A percentile compares a stretch with the other conserved stretches of the same genome.
Evolutionary conservation across 2,329 filamentous ascomycete genomes (phyloP).

Genomic region (Nemania abortiva): DNA sequence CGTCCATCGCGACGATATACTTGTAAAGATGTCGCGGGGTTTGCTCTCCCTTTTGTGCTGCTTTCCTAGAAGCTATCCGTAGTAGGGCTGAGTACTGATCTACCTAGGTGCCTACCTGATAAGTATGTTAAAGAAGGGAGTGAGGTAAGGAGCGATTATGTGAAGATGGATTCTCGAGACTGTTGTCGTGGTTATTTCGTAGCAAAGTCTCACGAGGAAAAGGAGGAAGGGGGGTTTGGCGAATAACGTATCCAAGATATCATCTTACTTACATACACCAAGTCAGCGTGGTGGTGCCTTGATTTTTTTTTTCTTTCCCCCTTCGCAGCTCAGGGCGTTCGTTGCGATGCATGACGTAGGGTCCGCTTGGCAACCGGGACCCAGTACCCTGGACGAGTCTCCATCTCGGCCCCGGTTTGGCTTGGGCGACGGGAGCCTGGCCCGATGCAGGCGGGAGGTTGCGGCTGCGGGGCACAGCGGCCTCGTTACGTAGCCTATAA

Average conservation of each 20-base stretch:
- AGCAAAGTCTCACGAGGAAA: too few species aligned
- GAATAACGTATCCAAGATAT: too few species aligned
- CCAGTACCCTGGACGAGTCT: conserved; percentile 6
- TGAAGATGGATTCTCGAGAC: too few species aligned
- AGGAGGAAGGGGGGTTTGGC: too few species aligned
- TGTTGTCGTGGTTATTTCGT: too few species aligned
- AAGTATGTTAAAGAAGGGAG: too few species aligned
- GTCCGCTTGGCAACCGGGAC: conserved; percentile 6
- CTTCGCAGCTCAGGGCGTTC: background rate
- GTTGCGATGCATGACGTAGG: background rate
- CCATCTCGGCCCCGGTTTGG: conserved; percentile 23
- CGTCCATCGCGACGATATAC: conserved; percentile 62
- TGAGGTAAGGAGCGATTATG: too few species aligned
- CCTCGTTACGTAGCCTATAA: background rate
- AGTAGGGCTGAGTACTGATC: background rate
- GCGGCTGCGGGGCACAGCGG: background rate
- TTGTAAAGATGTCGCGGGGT: background rate
- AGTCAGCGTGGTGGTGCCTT: too few species aligned
- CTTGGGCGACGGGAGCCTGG: background rate
- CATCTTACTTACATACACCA: too few species aligned
- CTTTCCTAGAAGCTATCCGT: background rate
- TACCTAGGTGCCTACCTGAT: too few species aligned
- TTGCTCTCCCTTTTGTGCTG: background rate
- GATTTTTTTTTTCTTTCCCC: too few species aligned
- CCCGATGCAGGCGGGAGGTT: background rate